Base-by-base conservation (phyloP, 2,329 filamentous ascomycete species). In the Aureobasidium vineae region DNA sequence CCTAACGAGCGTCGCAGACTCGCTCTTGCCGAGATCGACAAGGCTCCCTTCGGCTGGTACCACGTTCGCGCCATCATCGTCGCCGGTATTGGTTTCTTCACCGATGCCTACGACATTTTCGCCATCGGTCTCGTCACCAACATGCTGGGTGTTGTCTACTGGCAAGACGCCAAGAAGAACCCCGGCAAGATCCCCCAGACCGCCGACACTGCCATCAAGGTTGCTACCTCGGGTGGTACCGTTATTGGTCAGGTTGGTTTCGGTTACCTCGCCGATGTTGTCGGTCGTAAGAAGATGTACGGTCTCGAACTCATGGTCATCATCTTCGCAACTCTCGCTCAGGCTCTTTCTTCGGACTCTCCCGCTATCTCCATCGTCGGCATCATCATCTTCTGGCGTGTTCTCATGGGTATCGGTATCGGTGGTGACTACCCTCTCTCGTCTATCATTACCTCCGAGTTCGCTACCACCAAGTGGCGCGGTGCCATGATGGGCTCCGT, bases 401-500 rank as follows among this genome's bases (percentile, higher is more conserved):
- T 92, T 0, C 78, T 93, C 16, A 91, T 92, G 88, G 90, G 90
- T 41, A 82, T 92, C 67, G 90, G 89, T 36, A 91, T 92, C 60
- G 90, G 91, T 70, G 91, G 90, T 70, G 74, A 95, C 74, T 95
- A 94, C 74, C 91, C 91, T 6, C 81, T 96, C 10, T 91, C 88
- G 56, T 90, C 88, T 26, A 90, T 94, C 70, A 95, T 95, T 72
- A 94, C 91, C 6, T 92, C 91, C 5, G 91, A 95, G 81, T 95
- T 95, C 73, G 90, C 91, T 13, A 93, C 89, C 4, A 94, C 90
- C 63, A 92, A 89, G 77, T 93, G 90, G 87, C 82, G 91, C 77
- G 91, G 90, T 71, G 90, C 90, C 70, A 95, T 95, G 88, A 93
- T 96, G 88, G 90, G 86, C 40, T 84, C 90, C 19, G 91, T 95